Conservation (phyloP, 164 flowering plant species). For the Stephania japonica region DNA sequence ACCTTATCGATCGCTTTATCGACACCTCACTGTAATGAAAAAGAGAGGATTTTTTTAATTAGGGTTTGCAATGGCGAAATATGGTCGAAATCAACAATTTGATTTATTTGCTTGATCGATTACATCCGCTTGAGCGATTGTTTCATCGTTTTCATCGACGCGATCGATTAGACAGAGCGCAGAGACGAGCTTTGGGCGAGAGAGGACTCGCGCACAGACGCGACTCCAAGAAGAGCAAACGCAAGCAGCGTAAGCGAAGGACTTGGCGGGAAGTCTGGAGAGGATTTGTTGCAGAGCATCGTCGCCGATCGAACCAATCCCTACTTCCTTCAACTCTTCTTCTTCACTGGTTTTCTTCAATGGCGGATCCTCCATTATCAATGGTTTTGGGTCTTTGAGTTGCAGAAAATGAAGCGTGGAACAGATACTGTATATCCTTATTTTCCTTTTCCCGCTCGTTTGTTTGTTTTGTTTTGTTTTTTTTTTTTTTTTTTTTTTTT, state of each 20-base stretch:
- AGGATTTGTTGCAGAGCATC: constrained; percentile 49
- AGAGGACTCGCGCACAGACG: constrained; percentile 40
- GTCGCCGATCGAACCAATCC: constrained; percentile 26
- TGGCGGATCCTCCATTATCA: constrained; percentile 29
- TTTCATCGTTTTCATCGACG: constrained; percentile 19
- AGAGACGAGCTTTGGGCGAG: constrained; percentile 60
- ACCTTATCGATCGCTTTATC: constrained; percentile 54
- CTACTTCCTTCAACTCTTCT: neutral
- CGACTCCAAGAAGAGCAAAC: constrained; percentile 48
- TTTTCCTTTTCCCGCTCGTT: no score
- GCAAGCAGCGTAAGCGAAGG: constrained; percentile 53
- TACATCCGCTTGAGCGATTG: no score
- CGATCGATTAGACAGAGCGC: constrained; percentile 36
- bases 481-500: no score
- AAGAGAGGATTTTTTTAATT: neutral
- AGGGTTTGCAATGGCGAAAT: neutral
- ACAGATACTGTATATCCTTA: no score
- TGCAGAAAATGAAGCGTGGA: no score
- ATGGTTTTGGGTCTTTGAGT: neutral
- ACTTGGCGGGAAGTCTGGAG: constrained; percentile 43
- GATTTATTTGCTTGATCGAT: no score
- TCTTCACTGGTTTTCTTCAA: neutral
- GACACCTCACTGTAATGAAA: constrained; percentile 41
- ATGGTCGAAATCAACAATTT: no score
- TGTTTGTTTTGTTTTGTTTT: no score